These are phyloP conservation scores for Amesomyces nigricolor DNA, from an alignment of 2,329 filamentous ascomycete species.

Conservation along the genomic window DNA sequence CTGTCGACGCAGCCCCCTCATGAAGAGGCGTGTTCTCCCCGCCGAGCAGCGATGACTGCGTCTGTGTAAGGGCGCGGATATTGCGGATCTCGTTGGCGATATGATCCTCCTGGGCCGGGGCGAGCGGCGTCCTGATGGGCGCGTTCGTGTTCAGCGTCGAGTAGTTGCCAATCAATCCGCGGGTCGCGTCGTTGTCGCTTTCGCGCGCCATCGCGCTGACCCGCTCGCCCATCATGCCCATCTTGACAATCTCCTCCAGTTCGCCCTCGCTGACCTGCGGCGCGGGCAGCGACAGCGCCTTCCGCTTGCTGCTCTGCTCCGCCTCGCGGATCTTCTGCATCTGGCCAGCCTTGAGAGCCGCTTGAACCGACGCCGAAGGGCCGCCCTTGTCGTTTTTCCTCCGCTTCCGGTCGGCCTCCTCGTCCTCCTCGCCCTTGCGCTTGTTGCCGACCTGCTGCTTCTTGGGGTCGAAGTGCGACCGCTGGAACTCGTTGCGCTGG, in stretches of 20 bases:
- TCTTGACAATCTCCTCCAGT: conserved; percentile 96
- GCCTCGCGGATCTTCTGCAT: conserved; percentile 93
- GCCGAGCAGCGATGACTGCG: conserved; percentile 85
- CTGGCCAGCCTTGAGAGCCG: conserved; percentile 87
- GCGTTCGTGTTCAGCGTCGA: conserved; percentile 71
- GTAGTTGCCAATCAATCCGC: conserved; percentile 83
- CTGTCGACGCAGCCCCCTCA: conserved; percentile 75
- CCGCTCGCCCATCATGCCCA: conserved; percentile 89
- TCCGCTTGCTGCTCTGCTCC: conserved; percentile 91
- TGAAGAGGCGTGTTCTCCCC: conserved; percentile 89
- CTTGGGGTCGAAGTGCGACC: conserved; percentile 81
- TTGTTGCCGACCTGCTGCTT: conserved; percentile 87
- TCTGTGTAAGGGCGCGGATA: conserved; percentile 85
- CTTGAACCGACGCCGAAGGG: conserved; percentile 72
- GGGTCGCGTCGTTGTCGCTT: conserved; percentile 78
- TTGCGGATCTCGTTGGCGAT: conserved; percentile 97
- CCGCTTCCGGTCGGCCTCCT: conserved; percentile 73
- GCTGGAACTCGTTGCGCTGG: conserved; percentile 72
- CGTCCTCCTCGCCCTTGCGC: conserved; percentile 85
- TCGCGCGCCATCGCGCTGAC: conserved; percentile 69
- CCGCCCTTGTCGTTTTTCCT: conserved; percentile 83
- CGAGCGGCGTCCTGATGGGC: conserved; percentile 86
- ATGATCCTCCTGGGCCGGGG: conserved; percentile 86
- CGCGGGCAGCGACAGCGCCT: conserved; percentile 72
- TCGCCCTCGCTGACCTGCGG: conserved; percentile 92